phyloP scores from a whole-genome alignment of 306 rosid genomes.

The Prunus mume region DNA sequence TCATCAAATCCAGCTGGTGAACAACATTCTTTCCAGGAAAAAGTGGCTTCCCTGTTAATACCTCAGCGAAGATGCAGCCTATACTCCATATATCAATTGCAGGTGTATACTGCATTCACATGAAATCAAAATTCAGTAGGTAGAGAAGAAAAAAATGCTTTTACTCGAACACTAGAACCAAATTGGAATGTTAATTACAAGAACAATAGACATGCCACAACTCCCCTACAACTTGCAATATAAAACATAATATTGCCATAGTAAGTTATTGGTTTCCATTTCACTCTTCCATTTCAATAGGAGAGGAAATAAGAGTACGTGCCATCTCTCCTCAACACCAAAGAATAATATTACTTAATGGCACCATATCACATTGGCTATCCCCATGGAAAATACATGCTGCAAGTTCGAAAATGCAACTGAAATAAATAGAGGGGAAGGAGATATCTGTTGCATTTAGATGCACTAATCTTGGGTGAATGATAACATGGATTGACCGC shows the following conservation, averaged over 20 bases:
- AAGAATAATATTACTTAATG: background rate
- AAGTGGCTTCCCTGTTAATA: constrained; percentile 84
- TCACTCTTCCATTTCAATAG: background rate
- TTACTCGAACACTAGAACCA: background rate
- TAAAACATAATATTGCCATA: background rate
- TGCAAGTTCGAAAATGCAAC: background rate
- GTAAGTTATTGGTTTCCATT: background rate
- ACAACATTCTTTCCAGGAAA: constrained; percentile 97
- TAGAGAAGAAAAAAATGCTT: background rate
- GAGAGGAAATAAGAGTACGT: background rate
- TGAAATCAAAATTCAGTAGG: background rate
- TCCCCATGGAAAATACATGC: background rate
- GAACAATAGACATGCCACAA: background rate
- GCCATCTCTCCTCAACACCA: background rate
- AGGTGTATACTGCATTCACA: constrained; percentile 80
- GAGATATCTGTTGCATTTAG: background rate
- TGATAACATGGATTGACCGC: background rate
- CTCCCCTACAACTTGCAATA: background rate
- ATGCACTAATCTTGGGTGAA: background rate
- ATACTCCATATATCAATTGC: constrained; percentile 97
- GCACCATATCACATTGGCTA: background rate
- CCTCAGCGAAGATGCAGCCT: constrained; percentile 97
- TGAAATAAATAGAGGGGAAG: background rate
- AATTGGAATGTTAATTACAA: background rate
- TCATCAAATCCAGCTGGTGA: constrained; percentile 94